Conservation (phyloP, 768 basidiomycete genomes). For the Rhodocollybia butyracea region DNA sequence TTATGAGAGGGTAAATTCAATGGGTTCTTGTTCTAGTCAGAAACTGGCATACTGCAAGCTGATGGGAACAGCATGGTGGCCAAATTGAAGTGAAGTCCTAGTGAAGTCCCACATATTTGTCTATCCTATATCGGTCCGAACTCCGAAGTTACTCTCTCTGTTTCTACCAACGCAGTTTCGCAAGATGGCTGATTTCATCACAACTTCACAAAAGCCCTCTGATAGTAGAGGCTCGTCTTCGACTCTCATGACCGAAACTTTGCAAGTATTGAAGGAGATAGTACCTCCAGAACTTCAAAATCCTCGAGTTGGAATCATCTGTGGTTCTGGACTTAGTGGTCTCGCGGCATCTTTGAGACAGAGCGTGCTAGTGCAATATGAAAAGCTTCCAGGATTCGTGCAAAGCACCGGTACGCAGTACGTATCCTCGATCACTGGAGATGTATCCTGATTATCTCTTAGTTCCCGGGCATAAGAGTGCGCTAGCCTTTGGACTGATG, state of each 20-base stretch:
- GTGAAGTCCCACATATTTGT: too few relatives aligned
- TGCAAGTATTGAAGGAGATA: slow-evolving; percentile 19
- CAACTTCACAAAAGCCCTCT: too few relatives aligned
- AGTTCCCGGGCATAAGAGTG: slow-evolving; percentile 83
- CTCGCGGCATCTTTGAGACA: slow-evolving; percentile 61
- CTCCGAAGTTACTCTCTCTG: too few relatives aligned
- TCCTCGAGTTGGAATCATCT: slow-evolving; percentile 82
- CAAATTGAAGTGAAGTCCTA: too few relatives aligned
- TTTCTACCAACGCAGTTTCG: too few relatives aligned
- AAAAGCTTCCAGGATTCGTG: slow-evolving; percentile 67
- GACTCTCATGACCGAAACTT: slow-evolving; percentile 7
- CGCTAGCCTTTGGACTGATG: slow-evolving; percentile 77
- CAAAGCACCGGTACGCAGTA: slow-evolving; percentile 64
- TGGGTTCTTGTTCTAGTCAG: too few relatives aligned
- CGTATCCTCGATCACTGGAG: background rate
- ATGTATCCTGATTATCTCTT: slow-evolving; percentile 3
- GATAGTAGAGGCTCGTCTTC: too few relatives aligned
- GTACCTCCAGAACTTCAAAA: slow-evolving; percentile 35
- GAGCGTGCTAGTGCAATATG: slow-evolving; percentile 60
- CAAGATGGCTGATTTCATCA: slow-evolving; percentile 21
- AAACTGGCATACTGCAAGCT: too few relatives aligned
- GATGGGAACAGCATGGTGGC: too few relatives aligned
- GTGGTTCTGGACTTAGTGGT: slow-evolving; percentile 82
- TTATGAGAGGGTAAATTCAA: too few relatives aligned
- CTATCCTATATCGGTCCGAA: too few relatives aligned